phyloP scores from a whole-genome alignment of 164 flowering plant genomes.

The Macadamia tetraphylla region DNA sequence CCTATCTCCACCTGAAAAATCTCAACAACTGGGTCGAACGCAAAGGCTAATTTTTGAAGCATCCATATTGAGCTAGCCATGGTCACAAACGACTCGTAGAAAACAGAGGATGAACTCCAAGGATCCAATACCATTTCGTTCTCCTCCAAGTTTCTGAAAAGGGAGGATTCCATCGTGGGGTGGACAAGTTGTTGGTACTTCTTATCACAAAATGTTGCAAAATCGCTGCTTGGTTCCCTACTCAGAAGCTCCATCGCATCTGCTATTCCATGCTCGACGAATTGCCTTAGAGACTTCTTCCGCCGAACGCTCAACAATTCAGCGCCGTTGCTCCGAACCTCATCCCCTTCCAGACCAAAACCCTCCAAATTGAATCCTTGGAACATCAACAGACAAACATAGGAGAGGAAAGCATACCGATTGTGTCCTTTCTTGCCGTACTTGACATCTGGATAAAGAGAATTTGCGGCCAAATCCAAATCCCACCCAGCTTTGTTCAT shows the following conservation, averaged over 20 bases:
- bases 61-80: slow-evolving; percentile 90
- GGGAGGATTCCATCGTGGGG: slow-evolving; percentile 80
- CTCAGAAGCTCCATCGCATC: slow-evolving; percentile 63
- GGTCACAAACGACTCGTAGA: slow-evolving; percentile 67
- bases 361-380: slow-evolving; percentile 47
- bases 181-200: slow-evolving; percentile 78
- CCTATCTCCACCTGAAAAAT: slow-evolving; percentile 85
- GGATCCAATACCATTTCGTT: slow-evolving; percentile 51
- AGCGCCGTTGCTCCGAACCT: slow-evolving; percentile 21
- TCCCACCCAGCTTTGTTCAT: slow-evolving; percentile 86
- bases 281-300: slow-evolving; percentile 34
- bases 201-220: slow-evolving; percentile 64
- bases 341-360: slow-evolving; percentile 46
- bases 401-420: slow-evolving; percentile 71
- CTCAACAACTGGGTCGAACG: slow-evolving; percentile 68
- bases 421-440: slow-evolving; percentile 61
- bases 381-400: slow-evolving; percentile 80
- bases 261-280: slow-evolving; percentile 51
- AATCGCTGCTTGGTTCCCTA: slow-evolving; percentile 42
- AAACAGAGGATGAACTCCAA: slow-evolving; percentile 61
- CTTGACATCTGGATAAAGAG: slow-evolving; percentile 49
- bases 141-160: slow-evolving; percentile 52
- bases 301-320: slow-evolving; percentile 8
- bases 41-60: slow-evolving; percentile 77
- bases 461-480: slow-evolving; percentile 70